Evolutionary conservation across 2,329 filamentous ascomycete species (phyloP), one percentile per base, ranked within the genome.

Genomic region (Bipolaris gigantea): DNA sequence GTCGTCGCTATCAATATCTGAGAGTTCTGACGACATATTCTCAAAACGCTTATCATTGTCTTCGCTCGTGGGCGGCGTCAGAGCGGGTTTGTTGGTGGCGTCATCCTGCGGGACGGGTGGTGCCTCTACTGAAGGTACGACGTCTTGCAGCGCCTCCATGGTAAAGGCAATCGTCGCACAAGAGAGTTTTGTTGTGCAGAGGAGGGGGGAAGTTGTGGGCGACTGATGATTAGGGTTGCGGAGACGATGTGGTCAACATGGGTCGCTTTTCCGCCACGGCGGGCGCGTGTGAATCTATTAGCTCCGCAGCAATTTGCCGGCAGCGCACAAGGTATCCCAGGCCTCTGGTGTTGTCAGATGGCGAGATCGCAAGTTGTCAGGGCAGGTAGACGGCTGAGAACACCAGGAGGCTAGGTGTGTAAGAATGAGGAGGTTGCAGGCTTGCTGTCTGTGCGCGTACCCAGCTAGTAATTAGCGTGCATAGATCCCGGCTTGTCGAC

Each of bases 1-100:
- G 53, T 77, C 75, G 41, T 79, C 76, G 61, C 75, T 70, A 46
- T 80, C 77, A 41, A 80, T 57, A 40, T 81, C 79, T 49, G 78
- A 79, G 36, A 80, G 65, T 59, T 80, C 78, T 15, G 77, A 79
- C 47, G 77, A 77, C 59, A 77, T 73, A 25, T 72, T 72, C 55
- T 76, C 75, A 33, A 75, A 74, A 53, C 71, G 64, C 67, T 79
- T 79, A 53, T 74, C 73, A 72, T 79, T 75, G 62, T 81, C 79
- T 66, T 81, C 79, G 68, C 78, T 80, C 35, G 79, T 81, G 9
- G 79, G 79, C 54, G 79, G 79, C 50, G 79, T 81, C 60, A 81
- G 70, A 48, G 78, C 78, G 34, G 75, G 69, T 52, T 75, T 75
- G 18, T 70, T 61, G 13, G 61, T 40, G 21, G 61, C 41, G 44